Percentiles rank a stretch among this genome's conserved stretches.
Evolutionary conservation across 805 yeast genomes (phyloP).

Genomic region (Myxozyma mucilagina): DNA sequence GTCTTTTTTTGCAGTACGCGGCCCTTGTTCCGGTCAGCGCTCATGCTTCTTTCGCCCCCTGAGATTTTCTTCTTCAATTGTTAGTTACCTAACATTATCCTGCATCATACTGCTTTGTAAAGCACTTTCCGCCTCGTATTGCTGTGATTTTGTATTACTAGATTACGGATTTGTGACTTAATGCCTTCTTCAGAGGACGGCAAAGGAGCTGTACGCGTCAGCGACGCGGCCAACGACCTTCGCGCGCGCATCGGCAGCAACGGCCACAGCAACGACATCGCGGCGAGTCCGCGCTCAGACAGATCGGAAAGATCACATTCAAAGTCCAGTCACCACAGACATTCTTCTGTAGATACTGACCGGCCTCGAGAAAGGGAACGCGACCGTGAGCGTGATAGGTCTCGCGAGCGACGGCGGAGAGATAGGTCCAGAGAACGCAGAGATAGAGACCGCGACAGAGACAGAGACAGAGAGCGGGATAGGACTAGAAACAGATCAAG

Average conservation of each 20-base stretch:
- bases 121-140: background rate
- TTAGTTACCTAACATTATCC: too few relatives aligned
- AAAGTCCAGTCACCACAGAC: slow-evolving; percentile 5
- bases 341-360: slow-evolving; percentile 14
- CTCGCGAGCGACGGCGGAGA: slow-evolving; percentile 18
- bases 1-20: background rate
- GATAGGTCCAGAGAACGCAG: slow-evolving; percentile 17
- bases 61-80: background rate
- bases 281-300: slow-evolving; percentile 8
- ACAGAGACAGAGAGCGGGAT: slow-evolving; percentile 1
- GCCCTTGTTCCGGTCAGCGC: background rate
- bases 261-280: background rate
- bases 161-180: background rate
- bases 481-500: background rate
- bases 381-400: slow-evolving; percentile 15
- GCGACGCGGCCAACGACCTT: slow-evolving; percentile 1
- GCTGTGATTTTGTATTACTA: background rate
- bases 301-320: slow-evolving; percentile 20
- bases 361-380: slow-evolving; percentile 8
- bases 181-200: background rate
- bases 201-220: background rate
- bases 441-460: slow-evolving; percentile 10
- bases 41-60: background rate
- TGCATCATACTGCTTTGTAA: background rate
- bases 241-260: slow-evolving; percentile 5